Percentiles rank a stretch among this genome's conserved stretches.
Conservation (phyloP, 2,329 filamentous ascomycete species). For the Didymella pomorum region DNA sequence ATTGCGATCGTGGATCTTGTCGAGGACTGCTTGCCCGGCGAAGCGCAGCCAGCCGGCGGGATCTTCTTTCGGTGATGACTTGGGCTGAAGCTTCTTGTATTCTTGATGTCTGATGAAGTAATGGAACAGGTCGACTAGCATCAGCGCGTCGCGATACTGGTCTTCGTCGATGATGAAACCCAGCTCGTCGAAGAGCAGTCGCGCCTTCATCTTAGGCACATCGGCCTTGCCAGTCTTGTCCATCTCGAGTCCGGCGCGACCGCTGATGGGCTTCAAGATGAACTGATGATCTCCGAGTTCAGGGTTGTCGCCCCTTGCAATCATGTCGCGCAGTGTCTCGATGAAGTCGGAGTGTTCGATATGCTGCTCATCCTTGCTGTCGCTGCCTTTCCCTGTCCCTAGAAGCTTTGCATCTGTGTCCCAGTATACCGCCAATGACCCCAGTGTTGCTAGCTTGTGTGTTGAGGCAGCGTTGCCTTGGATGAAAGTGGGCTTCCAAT, state of each 20-base stretch:
- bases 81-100: slow-evolving; percentile 91
- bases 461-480: slow-evolving; percentile 83
- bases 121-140: slow-evolving; percentile 98
- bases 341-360: slow-evolving; percentile 80
- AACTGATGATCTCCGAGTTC: slow-evolving; percentile 76
- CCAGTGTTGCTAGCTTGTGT: slow-evolving; percentile 91
- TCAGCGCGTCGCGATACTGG: slow-evolving; percentile 94
- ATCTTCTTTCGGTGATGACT: slow-evolving; percentile 84
- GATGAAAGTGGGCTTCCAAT: slow-evolving; percentile 97
- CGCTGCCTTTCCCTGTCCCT: slow-evolving; percentile 78
- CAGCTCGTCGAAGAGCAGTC: slow-evolving; percentile 93
- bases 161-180: slow-evolving; percentile 97
- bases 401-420: slow-evolving; percentile 90
- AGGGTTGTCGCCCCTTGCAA: slow-evolving; percentile 72
- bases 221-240: slow-evolving; percentile 87
- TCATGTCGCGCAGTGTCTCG: slow-evolving; percentile 77
- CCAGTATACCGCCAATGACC: slow-evolving; percentile 94
- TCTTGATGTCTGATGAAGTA: slow-evolving; percentile 98
- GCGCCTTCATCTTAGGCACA: slow-evolving; percentile 86
- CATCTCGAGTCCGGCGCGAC: slow-evolving; percentile 91
- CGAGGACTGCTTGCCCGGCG: slow-evolving; percentile 85
- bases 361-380: slow-evolving; percentile 65
- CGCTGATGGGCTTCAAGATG: slow-evolving; percentile 94
- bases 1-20: slow-evolving; percentile 95
- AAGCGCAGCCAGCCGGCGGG: slow-evolving; percentile 92